Conservation (phyloP, 495 filamentous ascomycete genomes). For the Durotheca rogersii region DNA sequence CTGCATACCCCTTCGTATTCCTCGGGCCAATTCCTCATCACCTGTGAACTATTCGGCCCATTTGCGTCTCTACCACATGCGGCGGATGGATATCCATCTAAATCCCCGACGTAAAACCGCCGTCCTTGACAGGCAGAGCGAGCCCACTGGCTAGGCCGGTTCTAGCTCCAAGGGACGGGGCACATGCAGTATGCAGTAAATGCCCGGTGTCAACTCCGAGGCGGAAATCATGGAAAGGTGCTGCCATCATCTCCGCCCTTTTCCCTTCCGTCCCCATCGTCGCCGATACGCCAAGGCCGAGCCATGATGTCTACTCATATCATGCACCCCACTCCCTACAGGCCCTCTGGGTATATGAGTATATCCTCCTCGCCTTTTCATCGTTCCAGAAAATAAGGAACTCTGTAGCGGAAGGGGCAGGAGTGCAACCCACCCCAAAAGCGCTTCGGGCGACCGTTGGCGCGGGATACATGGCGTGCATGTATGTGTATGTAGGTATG, state of each 20-base stretch:
- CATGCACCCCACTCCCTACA: too few relatives aligned
- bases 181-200: neutral
- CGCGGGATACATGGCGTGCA: too few relatives aligned
- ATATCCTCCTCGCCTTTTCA: too few relatives aligned
- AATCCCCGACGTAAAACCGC: neutral
- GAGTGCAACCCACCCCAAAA: too few relatives aligned
- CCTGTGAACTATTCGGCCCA: conserved; percentile 18
- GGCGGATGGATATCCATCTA: conserved; percentile 12
- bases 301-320: too few relatives aligned
- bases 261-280: neutral
- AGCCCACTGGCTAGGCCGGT: conserved; percentile 19
- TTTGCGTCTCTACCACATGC: conserved; percentile 17
- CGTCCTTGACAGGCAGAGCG: conserved; percentile 5
- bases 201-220: neutral
- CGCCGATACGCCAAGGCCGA: neutral
- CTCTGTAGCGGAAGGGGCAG: too few relatives aligned
- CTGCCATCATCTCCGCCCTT: neutral
- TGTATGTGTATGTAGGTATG: too few relatives aligned
- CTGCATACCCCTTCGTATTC: too few relatives aligned
- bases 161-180: neutral
- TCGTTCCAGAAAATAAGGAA: too few relatives aligned
- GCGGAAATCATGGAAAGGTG: neutral
- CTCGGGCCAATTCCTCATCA: neutral
- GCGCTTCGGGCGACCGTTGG: too few relatives aligned
- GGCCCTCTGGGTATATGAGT: too few relatives aligned